Evolutionary conservation across 1,284 basidiomycete genomes (phyloP), one percentile per base, ranked within the genome.

Genomic region (Marasmius fiardii): DNA sequence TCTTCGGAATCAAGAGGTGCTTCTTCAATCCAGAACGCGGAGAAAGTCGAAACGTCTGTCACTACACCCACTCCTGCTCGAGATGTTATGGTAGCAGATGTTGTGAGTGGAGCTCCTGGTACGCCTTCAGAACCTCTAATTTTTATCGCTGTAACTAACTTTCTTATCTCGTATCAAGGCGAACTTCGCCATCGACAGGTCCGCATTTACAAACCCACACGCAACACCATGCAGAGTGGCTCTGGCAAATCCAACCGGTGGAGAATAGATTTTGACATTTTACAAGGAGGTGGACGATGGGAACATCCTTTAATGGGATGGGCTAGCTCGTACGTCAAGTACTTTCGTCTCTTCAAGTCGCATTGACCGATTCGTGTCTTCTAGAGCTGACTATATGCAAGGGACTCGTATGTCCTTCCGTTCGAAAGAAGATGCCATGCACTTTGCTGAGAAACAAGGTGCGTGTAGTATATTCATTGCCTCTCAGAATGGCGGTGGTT

Each of bases 271-370:
- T 99, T 90, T 79, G 96, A 99, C 66, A 88, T 88, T 57, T 76
- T 98, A 18, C 86, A 86, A 61, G 93, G 95, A 43, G 87, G 83
- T 33, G 95, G 92, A 12, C 82, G 96, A 58, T 99, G 96, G 96
- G 95, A 98, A 81, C 98, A 98, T 70, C 93, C 94, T n/a, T 73
- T 99, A 65, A 99, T 99, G 92, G 96, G 96, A 55, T 99, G 86
- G 83, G 95, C 95, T 0, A 91, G 87, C 74, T 92, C 88, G 92
- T 93, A 68, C 73, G 88, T 79, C 16, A n/a, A 24, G 45, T 24
- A 31, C 18, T 45, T 51, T 52, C 28, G 2, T 28, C 24, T 20
- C 35, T 35, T 43, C 18, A 8, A 26, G 8, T 28, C 12, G 33
- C 23, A 50, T 44, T 41, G 56, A 33, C 47, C 35, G n/a, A 54